Conservation (phyloP, 345 rosid species). For the Lepidium didymum region DNA sequence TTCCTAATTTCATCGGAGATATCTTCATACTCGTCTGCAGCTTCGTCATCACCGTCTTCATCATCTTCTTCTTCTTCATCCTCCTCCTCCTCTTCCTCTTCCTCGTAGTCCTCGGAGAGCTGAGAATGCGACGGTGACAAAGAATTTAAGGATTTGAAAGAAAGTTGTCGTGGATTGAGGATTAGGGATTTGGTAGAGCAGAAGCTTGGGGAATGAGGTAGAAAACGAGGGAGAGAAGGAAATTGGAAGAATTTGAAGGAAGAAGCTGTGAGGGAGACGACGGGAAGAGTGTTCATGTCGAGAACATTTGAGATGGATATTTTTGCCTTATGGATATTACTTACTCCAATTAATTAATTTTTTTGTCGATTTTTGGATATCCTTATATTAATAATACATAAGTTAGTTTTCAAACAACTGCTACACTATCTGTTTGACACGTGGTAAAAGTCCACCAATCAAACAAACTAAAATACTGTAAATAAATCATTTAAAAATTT, state of each 20-base stretch:
- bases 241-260: conserved; percentile 25
- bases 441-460: no score
- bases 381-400: no score
- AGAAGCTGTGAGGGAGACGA: conserved; percentile 34
- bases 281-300: conserved; percentile 54
- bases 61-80: conserved; percentile 40
- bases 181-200: conserved; percentile 27
- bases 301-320: conserved; percentile 24
- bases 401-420: no score
- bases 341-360: no score
- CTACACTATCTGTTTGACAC: no score
- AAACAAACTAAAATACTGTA: no score
- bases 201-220: conserved; percentile 23
- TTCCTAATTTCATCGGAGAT: conserved; percentile 32
- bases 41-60: conserved; percentile 54
- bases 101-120: conserved; percentile 56
- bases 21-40: conserved; percentile 43
- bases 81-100: conserved; percentile 40
- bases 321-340: conserved; percentile 16
- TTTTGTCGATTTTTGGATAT: no score
- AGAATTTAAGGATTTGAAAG: conserved; percentile 40
- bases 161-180: conserved; percentile 9
- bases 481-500: no score
- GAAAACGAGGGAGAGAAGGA: conserved; percentile 1
- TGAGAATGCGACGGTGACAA: conserved; percentile 43